Percentiles rank a stretch among this genome's conserved stretches.
These are phyloP conservation scores for Tetradesmus obliquus DNA, from an alignment of 139 green algal genomes.

Conservation along the genomic window DNA sequence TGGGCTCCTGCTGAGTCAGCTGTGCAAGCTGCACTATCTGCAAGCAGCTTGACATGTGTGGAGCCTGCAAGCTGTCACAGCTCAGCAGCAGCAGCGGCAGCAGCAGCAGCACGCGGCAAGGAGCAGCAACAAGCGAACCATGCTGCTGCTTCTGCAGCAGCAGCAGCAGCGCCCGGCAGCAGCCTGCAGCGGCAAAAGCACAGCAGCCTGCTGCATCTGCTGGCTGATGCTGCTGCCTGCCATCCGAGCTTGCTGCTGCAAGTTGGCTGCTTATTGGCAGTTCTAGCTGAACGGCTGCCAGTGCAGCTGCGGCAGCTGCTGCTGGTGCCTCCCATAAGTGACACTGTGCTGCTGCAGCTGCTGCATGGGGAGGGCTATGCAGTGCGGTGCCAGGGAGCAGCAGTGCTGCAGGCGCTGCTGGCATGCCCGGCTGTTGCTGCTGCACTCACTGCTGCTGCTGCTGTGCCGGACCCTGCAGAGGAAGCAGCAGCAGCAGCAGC, in stretches of 20 bases:
- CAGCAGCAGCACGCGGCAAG: background rate
- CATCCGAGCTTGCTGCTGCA: background rate
- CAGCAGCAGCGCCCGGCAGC: background rate
- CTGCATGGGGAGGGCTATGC: conserved; percentile 18
- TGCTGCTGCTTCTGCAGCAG: background rate
- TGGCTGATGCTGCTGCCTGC: conserved; percentile 7
- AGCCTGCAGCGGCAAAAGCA: background rate
- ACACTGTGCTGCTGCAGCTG: conserved; percentile 14
- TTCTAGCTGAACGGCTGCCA: conserved; percentile 15
- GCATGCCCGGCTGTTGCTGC: conserved; percentile 4
- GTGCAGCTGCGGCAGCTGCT: conserved; percentile 1
- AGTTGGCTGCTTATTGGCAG: background rate
- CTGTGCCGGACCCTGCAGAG: background rate
- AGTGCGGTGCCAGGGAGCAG: background rate
- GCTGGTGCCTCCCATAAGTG: background rate
- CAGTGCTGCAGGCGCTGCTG: conserved; percentile 26
- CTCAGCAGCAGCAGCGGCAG: background rate
- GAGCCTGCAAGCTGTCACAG: background rate
- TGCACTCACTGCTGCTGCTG: conserved; percentile 13
- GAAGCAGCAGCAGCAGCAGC: background rate
- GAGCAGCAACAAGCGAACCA: background rate
- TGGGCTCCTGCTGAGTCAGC: conserved; percentile 8
- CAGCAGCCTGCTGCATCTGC: conserved; percentile 22
- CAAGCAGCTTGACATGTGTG: background rate
- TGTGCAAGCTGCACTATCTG: background rate